Evolutionary conservation across 140 eudicot species (phyloP).

Genomic region (Senecio squalidus): DNA sequence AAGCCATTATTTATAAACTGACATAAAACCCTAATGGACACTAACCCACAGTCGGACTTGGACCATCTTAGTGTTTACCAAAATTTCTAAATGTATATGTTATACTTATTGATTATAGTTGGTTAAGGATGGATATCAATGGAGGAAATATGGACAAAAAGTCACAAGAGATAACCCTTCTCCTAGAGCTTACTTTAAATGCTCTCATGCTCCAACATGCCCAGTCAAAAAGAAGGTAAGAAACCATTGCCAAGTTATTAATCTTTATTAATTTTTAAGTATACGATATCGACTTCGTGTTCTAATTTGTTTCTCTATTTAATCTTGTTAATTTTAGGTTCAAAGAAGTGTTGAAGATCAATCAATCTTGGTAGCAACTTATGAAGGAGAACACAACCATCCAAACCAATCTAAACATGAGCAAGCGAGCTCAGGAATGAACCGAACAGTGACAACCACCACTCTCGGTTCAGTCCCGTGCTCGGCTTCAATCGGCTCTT

Average conservation of each 20-base stretch:
- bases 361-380: constrained; percentile 83
- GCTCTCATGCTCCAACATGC: constrained; percentile 83
- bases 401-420: constrained; percentile 54
- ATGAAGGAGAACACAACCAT: constrained; percentile 96
- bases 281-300: neutral
- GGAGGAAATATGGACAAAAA: constrained; percentile 97
- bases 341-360: constrained; percentile 95
- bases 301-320: neutral
- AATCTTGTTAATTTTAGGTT: constrained; percentile 35
- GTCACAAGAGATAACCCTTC: constrained; percentile 95
- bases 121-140: constrained; percentile 90
- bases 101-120: constrained; percentile 30
- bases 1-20: too few species aligned
- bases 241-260: neutral
- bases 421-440: constrained; percentile 35
- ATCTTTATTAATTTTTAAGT: neutral
- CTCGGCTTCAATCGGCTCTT: constrained; percentile 43
- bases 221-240: constrained; percentile 92
- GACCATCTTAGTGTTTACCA: neutral
- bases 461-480: constrained; percentile 47
- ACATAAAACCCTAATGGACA: too few species aligned
- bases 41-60: too few species aligned
- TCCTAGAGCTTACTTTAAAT: constrained; percentile 94
- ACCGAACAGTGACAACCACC: constrained; percentile 25
- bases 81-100: constrained; percentile 9